A percentile compares a stretch with the other conserved stretches of the same genome.
Conservation (phyloP, 2,329 filamentous ascomycete species). For the Phyllosticta citribraziliensis region DNA sequence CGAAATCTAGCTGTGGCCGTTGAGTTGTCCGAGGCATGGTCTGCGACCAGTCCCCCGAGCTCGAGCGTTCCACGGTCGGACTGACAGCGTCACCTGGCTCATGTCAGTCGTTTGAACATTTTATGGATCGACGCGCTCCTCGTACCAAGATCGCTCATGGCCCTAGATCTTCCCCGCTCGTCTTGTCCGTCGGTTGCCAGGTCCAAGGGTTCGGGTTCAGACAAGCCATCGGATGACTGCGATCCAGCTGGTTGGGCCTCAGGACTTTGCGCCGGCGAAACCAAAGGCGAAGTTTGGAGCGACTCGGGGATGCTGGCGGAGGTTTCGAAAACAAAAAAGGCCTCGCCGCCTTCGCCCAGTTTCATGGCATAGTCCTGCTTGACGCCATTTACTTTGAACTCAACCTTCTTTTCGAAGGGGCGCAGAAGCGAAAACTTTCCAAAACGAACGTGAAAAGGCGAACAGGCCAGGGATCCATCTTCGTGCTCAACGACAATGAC, state of each 20-base stretch:
- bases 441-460: slow-evolving; percentile 96
- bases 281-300: slow-evolving; percentile 86
- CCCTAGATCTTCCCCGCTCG: slow-evolving; percentile 19
- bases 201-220: slow-evolving; percentile 62
- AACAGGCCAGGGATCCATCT: slow-evolving; percentile 83
- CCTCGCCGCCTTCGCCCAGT: slow-evolving; percentile 90
- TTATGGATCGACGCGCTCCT: slow-evolving; percentile 18
- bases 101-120: background rate
- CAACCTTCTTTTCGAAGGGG: slow-evolving; percentile 96
- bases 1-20: slow-evolving; percentile 26
- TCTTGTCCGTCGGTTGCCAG: slow-evolving; percentile 40
- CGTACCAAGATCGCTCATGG: slow-evolving; percentile 38
- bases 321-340: slow-evolving; percentile 98
- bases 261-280: slow-evolving; percentile 82
- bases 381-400: slow-evolving; percentile 86
- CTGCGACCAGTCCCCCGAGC: slow-evolving; percentile 25
- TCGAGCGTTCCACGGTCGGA: slow-evolving; percentile 21
- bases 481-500: slow-evolving; percentile 96
- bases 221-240: slow-evolving; percentile 39
- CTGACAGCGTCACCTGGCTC: slow-evolving; percentile 10
- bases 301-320: slow-evolving; percentile 84
- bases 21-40: slow-evolving; percentile 35
- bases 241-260: slow-evolving; percentile 45
- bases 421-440: slow-evolving; percentile 95
- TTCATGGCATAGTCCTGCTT: slow-evolving; percentile 98